Conservation (phyloP, 2,329 filamentous ascomycete species). For the Microcyclospora pomicola region DNA sequence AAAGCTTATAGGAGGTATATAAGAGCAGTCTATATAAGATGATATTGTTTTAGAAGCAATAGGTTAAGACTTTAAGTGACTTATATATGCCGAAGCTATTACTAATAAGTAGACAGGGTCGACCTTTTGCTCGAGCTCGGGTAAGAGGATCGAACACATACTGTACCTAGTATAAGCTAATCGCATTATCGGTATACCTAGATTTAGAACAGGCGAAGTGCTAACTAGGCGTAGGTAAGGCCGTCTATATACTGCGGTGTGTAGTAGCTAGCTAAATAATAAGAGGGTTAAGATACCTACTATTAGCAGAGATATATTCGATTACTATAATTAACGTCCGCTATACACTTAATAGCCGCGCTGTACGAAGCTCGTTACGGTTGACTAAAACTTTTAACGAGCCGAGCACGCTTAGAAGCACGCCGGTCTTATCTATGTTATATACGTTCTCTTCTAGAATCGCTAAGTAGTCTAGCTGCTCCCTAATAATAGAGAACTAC, state of each 20-base stretch:
- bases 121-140: constrained; percentile 18
- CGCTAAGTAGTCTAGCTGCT: constrained; percentile 12
- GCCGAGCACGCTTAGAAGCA: constrained; percentile 17
- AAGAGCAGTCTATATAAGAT: no score
- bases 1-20: no score
- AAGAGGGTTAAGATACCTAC: constrained; percentile 15
- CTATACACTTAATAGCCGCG: constrained; percentile 16
- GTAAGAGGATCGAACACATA: constrained; percentile 25
- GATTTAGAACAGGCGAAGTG: constrained; percentile 1
- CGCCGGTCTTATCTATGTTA: no score
- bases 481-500: constrained; percentile 21
- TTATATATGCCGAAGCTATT: constrained; percentile 26
- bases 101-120: constrained; percentile 22
- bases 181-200: constrained; percentile 19
- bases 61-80: constrained; percentile 17
- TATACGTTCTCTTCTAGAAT: constrained; percentile 21
- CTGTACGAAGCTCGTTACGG: constrained; percentile 13
- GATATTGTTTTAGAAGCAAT: no score
- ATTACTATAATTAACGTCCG: constrained; percentile 16
- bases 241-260: constrained; percentile 17
- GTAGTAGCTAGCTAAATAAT: constrained; percentile 19
- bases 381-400: constrained; percentile 22
- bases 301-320: constrained; percentile 15
- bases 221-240: constrained; percentile 17
- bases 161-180: constrained; percentile 25